Conservation (phyloP, 768 basidiomycete species). For the Pisolithus albus region DNA sequence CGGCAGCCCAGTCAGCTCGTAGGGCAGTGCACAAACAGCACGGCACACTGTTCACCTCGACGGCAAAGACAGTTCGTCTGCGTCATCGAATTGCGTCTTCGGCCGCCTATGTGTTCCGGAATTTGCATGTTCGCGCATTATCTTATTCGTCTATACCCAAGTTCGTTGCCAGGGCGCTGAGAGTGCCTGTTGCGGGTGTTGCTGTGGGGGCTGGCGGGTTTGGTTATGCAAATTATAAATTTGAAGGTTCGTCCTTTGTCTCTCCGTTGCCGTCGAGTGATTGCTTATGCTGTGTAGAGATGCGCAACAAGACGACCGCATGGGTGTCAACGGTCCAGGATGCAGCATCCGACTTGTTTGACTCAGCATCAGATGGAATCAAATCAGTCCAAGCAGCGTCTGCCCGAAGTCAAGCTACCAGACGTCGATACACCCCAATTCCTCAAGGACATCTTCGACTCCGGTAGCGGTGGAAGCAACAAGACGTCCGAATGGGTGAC, state of each 20-base stretch:
- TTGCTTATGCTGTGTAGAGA: constrained; percentile 41
- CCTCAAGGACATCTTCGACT: constrained; percentile 53
- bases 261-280: background rate
- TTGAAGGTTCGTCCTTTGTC: constrained; percentile 62
- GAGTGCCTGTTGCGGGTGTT: constrained; percentile 81
- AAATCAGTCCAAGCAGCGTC: constrained; percentile 50
- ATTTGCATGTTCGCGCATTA: constrained; percentile 65
- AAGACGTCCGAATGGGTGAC: constrained; percentile 62
- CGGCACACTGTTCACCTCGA: constrained; percentile 47
- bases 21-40: constrained; percentile 53
- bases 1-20: constrained; percentile 4
- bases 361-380: constrained; percentile 64
- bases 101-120: constrained; percentile 43
- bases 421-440: constrained; percentile 57
- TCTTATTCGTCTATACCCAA: constrained; percentile 88
- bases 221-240: constrained; percentile 94
- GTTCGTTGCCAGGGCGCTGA: constrained; percentile 80
- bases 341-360: constrained; percentile 53
- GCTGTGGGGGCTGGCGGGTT: constrained; percentile 87
- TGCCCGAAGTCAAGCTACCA: constrained; percentile 56
- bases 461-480: constrained; percentile 28
- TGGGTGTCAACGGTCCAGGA: constrained; percentile 65
- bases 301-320: constrained; percentile 59
- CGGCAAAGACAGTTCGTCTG: constrained; percentile 31
- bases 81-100: constrained; percentile 43